phyloP scores from a whole-genome alignment of 306 rosid genomes.

The Prunus persica region Prunus_persica_NCBIv2 NC_034013.1:16208001-16208500 shows the following conservation, averaged over 20 bases:
- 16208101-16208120: constrained; percentile 79
- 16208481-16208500: constrained; percentile 28
- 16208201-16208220: constrained; percentile 24
- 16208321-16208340: constrained; percentile 14
- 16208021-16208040: constrained; percentile 2
- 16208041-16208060: constrained; percentile 4
- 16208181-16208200: too few relatives aligned
- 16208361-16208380: constrained; percentile 23
- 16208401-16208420: constrained; percentile 26
- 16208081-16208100: constrained; percentile 51
- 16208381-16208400: constrained; percentile 17
- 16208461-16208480: constrained; percentile 19
- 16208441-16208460: constrained; percentile 16
- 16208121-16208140: constrained; percentile 99
- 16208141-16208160: constrained; percentile 33
- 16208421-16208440: background rate
- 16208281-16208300: too few relatives aligned
- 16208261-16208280: constrained; percentile 14
- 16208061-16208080: constrained; percentile 15
- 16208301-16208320: background rate
- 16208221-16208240: constrained; percentile 36
- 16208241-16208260: constrained; percentile 63
- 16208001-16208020: background rate
- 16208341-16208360: constrained; percentile 24
- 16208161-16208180: constrained; percentile 50